Base-by-base conservation (phyloP, 1,284 basidiomycete genomes). In the Mycosarcoma mackinlayi region DNA sequence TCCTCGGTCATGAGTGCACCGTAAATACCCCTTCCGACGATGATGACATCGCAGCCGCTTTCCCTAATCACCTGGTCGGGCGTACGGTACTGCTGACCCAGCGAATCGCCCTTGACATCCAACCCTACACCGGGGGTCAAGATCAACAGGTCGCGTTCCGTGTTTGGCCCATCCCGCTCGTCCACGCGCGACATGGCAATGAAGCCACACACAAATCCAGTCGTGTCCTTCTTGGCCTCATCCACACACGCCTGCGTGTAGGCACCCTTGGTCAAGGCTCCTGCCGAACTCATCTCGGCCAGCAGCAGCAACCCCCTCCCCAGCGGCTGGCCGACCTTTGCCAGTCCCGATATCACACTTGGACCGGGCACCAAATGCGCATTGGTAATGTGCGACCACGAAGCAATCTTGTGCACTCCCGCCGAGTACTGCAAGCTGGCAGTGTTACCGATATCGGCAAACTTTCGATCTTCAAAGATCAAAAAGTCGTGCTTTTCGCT, bases 381-480 rank as follows among this genome's bases (percentile, higher is more conserved):
- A 83, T 98, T 98, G 56, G 94, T 98, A 77, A 99, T 89, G 82
- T 99, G 93, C 6, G 95, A 89, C 96, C 96, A 99, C 44, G 88
- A 90, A 23, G 94, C 90, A 78, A 98, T 98, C 79, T 90, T 91
- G 86, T 98, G 92, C 13, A 96, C 88, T 27, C 96, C 96, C 23
- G 91, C 88, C 1, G 91, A 91, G 85, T 99, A 99, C 83, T 99
- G 96, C 27, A 97, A 86, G 6, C 90, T 89, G 63, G 98, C 96
- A 2, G 96, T 98, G 85, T 98, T 19, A 93, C 94, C 95, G 66
- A 99, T 98, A 84, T 99, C 96, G 21, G 96, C 96, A 80, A 99
- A 99, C 84, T 99, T 99, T 74, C 96, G 87, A 85, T 99, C 96
- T 85, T 98, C 95, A 75, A 98, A 99, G 80, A 98, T 95, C 57